phyloP scores from a whole-genome alignment of 352 stramenopile genomes.

The Globisporangium paroecandrum region DNA sequence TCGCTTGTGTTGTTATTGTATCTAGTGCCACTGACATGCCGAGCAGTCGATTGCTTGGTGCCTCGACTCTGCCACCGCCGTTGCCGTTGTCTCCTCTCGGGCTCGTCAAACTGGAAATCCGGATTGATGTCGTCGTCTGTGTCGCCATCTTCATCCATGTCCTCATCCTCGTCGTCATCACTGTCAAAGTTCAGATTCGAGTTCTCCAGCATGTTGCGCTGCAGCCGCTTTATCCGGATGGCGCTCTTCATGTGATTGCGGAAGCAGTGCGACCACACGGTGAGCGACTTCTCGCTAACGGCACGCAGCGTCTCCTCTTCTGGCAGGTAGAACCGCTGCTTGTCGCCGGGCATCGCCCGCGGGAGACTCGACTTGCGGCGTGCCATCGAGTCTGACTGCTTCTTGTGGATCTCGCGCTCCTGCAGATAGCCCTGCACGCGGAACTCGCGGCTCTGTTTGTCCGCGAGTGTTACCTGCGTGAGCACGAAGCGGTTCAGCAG shows the following conservation, averaged over 20 bases:
- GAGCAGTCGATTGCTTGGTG: not conserved
- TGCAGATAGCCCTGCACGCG: conserved; percentile 32
- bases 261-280: conserved; percentile 63
- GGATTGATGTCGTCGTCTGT: conserved; percentile 12
- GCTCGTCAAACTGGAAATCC: conserved; percentile 15
- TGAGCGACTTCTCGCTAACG: conserved; percentile 40
- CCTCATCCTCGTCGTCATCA: not conserved
- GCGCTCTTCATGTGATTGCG: conserved; percentile 62
- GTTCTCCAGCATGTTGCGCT: not conserved
- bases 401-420: conserved; percentile 44
- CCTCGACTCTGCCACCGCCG: not conserved
- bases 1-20: not conserved
- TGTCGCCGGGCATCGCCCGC: conserved; percentile 26
- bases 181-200: not conserved
- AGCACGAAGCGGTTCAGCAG: conserved; percentile 39
- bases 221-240: conserved; percentile 6
- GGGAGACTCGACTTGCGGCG: conserved; percentile 22
- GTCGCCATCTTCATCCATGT: not conserved
- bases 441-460: conserved; percentile 24
- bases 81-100: not conserved
- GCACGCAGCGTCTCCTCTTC: conserved; percentile 43
- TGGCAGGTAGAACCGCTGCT: conserved; percentile 37
- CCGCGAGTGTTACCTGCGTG: conserved; percentile 44
- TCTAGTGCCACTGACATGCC: not conserved
- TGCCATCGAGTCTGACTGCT: conserved; percentile 38